phyloP scores from a whole-genome alignment of 2,329 filamentous ascomycete genomes.

The Xylariaceae sp. region DNA sequence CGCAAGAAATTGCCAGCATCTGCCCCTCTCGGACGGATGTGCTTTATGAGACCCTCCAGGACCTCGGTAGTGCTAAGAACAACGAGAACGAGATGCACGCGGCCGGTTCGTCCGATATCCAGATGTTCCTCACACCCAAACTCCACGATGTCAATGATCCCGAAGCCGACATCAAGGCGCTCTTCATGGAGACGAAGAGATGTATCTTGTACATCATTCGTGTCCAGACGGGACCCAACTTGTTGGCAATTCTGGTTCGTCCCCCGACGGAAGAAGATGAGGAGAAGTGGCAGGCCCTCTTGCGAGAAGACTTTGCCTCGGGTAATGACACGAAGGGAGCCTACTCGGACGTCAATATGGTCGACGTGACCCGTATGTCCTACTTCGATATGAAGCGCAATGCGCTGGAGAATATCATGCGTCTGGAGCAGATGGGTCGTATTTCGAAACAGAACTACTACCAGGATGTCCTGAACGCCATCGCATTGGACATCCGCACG shows the following conservation, averaged over 20 bases:
- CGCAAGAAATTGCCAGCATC: constrained; percentile 69
- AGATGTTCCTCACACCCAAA: constrained; percentile 83
- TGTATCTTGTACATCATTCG: constrained; percentile 97
- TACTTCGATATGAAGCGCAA: constrained; percentile 91
- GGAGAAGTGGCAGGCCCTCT: constrained; percentile 74
- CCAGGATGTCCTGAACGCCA: constrained; percentile 96
- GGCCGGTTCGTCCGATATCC: constrained; percentile 82
- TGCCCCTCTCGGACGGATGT: constrained; percentile 80
- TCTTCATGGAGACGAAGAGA: constrained; percentile 98
- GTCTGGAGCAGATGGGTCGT: constrained; percentile 78
- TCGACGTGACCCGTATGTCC: constrained; percentile 83
- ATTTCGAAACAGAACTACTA: constrained; percentile 90
- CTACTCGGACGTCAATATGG: constrained; percentile 83
- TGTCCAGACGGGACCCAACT: constrained; percentile 82
- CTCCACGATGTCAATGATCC: constrained; percentile 88
- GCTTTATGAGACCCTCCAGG: constrained; percentile 84
- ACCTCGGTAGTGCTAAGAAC: constrained; percentile 91
- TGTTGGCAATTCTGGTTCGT: constrained; percentile 94
- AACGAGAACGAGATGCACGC: constrained; percentile 91
- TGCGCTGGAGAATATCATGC: constrained; percentile 88
- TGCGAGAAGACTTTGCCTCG: constrained; percentile 74
- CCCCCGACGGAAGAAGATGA: constrained; percentile 84
- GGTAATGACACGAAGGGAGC: constrained; percentile 67
- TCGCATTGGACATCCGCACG: constrained; percentile 92
- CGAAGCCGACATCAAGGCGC: constrained; percentile 81